Conservation (phyloP, 2,329 filamentous ascomycete genomes). For the Coniella vitis region DNA sequence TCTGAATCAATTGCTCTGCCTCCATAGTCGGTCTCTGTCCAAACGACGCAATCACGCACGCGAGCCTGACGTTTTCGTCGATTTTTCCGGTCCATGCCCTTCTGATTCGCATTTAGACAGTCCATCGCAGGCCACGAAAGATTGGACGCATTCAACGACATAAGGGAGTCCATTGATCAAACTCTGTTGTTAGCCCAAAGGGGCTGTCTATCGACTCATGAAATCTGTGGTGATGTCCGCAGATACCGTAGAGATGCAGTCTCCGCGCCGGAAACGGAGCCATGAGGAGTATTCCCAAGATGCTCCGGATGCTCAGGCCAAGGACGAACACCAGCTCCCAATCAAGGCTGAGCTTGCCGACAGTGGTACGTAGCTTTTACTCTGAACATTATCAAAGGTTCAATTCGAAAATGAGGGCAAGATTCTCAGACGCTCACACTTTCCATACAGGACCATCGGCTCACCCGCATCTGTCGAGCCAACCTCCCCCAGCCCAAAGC, state of each 20-base stretch:
- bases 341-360: slow-evolving; percentile 17
- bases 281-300: slow-evolving; percentile 37
- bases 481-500: slow-evolving; percentile 22
- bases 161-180: too few relatives aligned
- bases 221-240: slow-evolving; percentile 40
- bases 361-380: too few relatives aligned
- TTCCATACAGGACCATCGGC: slow-evolving; percentile 7
- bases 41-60: too few relatives aligned
- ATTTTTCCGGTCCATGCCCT: not conserved
- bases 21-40: too few relatives aligned
- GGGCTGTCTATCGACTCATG: slow-evolving; percentile 29
- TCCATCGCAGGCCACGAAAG: too few relatives aligned
- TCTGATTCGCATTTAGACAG: not conserved
- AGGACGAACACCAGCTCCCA: slow-evolving; percentile 1
- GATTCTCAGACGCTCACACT: not conserved
- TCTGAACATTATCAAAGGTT: too few relatives aligned
- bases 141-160: too few relatives aligned
- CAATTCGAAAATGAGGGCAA: too few relatives aligned
- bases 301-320: slow-evolving; percentile 10
- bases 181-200: not conserved
- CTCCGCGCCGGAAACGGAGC: slow-evolving; percentile 35
- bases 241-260: slow-evolving; percentile 41
- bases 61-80: too few relatives aligned
- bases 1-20: too few relatives aligned
- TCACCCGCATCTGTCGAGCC: slow-evolving; percentile 18